Base-by-base conservation (phyloP, 177 flowering plant species). In the Vitis hybrid region DNA sequence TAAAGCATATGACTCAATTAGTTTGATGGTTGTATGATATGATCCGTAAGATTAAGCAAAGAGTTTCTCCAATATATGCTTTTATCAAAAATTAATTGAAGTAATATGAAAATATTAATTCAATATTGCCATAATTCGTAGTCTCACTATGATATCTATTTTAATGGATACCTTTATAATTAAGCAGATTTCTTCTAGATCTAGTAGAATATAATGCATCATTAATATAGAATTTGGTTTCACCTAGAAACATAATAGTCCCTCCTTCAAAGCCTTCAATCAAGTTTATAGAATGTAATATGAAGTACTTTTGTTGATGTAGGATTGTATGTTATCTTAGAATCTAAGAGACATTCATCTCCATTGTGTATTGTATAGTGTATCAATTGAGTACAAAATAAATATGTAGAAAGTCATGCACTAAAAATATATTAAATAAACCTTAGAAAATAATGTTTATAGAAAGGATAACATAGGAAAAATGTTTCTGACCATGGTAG, bases 61-160 rank as follows among this genome's bases (percentile, higher is more conserved):
- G 8, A 66, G 17, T 26, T 14, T 66, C 56, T 66, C 60, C 15
- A 54, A 6, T 54, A 66, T 52, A 26, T 23, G 18, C 2, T 55
- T 66, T 51, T 9, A 26, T 26, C 0, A 26, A 1, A 26, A 56
- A 11, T 0, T 8, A 12, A 19, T 15, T 4, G 50, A 54, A 7
- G 21, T 66, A 66, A 66, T 66, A 5, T 21, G 56, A 3, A 66
- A 9, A 66, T 54, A 26, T 26, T 26, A 26, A 55, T 15, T 26
- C 0, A 26, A 55, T 15, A 32, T 34, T 11, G 0, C 7, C 56
- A 8, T 66, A 0, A 55, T 14, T 52, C 13, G 0, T 0, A 4
- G 60, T 66, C 30, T 66, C 60, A 66, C 55, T 21, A n/a, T 55
- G 58, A 56, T 51, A 56, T 4, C 52, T 50, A 66, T 55, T 54